Base-by-base conservation (phyloP, 257 asterid genomes). In the Henckelia pumila region DNA sequence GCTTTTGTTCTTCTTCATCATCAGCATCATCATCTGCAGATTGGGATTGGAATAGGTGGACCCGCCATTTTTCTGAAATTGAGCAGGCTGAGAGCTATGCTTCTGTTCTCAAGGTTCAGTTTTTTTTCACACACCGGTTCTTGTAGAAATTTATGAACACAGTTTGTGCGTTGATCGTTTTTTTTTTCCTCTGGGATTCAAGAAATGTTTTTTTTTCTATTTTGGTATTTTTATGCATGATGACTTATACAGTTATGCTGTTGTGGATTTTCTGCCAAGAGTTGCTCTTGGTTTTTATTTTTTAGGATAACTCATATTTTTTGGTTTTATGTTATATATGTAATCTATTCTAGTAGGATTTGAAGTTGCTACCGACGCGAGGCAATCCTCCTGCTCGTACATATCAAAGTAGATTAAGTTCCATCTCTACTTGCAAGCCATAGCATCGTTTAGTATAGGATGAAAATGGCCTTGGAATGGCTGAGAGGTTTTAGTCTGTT, bases 21-120 rank as follows among this genome's bases (percentile, higher is more conserved):
- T 69, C 66, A 16, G 4, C 83, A 20, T 71, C 76, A 19, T 69
- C 85, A 0, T 61, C 80, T 26, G 76, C 78, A 4, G 93, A 80
- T 63, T 93, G 97, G 98, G 94, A 93, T 81, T 90, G 98, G 98
- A 87, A 80, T 66, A 75, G 82, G 70, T 92, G 98, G 98, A 85
- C 83, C 19, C 88, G 91, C 70, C 82, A 92, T 84, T 89, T 92
- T 73, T 75, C 91, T 25, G 98, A 87, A 77, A 87, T 87, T 76
- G 97, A 92, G 69, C 96, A 85, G 84, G 91, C 89, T 19, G 96
- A 92, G 78, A 89, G 83, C 78, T 82, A 83, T 73, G 81, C 91
- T 33, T 90, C 97, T 71, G 71, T 88, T 47, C 82, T 93, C 25
- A 90, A 90, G 97, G 98, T 92, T 71, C 23, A 61, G 17, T 62